phyloP scores from a whole-genome alignment of 2,329 filamentous ascomycete species.

The Talaromyces sp. region DNA sequence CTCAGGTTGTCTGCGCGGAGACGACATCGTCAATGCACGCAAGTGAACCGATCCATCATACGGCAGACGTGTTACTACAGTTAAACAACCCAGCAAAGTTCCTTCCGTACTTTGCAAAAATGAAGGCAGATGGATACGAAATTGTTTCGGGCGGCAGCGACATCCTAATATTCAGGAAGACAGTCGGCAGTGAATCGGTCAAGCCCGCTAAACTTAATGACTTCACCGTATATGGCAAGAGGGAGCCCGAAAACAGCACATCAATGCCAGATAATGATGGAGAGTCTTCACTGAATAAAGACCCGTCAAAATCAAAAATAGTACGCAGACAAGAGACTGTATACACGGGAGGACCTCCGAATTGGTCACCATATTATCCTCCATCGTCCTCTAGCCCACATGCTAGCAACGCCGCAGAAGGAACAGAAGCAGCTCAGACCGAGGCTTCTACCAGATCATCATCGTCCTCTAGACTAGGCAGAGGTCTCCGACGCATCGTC shows the following conservation, averaged over 20 bases:
- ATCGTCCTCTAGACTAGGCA: slow-evolving; percentile 15
- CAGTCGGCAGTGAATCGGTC: not conserved
- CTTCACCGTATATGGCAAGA: not conserved
- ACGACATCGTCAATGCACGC: slow-evolving; percentile 29
- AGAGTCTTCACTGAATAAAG: not conserved
- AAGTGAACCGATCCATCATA: slow-evolving; percentile 21
- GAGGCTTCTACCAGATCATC: slow-evolving; percentile 3
- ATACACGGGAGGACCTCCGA: slow-evolving; percentile 21
- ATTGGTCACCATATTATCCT: slow-evolving; percentile 23
- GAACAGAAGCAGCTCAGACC: not conserved
- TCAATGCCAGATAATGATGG: not conserved
- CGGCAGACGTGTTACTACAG: slow-evolving; percentile 33
- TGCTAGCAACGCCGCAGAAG: not conserved
- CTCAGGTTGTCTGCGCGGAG: slow-evolving; percentile 27
- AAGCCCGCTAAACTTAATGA: not conserved
- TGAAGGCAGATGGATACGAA: slow-evolving; percentile 39
- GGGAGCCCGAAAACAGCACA: not conserved
- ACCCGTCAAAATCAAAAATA: slow-evolving; percentile 18
- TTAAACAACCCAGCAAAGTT: slow-evolving; percentile 40
- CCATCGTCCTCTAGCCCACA: not conserved
- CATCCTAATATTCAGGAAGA: slow-evolving; percentile 33
- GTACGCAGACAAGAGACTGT: slow-evolving; percentile 21
- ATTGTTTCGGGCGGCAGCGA: slow-evolving; percentile 39
- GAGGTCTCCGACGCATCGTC: slow-evolving; percentile 29
- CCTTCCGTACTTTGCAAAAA: slow-evolving; percentile 34